These are phyloP conservation scores for Flaveria sonorensis DNA, from an alignment of 129 eudicot species.

Conservation along the genomic window DNA sequence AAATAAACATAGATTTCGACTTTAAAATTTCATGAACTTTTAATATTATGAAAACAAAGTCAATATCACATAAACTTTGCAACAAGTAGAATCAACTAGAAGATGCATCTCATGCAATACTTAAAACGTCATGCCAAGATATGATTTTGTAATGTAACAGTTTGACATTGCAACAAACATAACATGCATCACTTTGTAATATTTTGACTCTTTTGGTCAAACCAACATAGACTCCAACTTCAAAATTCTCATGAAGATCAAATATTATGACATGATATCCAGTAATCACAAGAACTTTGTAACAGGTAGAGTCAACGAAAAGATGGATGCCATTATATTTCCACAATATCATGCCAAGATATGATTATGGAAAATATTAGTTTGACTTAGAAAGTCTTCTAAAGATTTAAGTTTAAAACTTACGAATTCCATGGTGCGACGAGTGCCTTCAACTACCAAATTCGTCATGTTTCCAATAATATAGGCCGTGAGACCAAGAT, in stretches of 20 bases:
- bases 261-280: too few relatives aligned
- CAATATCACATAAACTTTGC: not conserved
- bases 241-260: too few relatives aligned
- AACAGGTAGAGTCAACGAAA: too few relatives aligned
- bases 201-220: too few relatives aligned
- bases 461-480: slow-evolving; percentile 97
- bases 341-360: not conserved
- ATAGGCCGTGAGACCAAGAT: slow-evolving; percentile 87
- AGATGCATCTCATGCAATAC: too few relatives aligned
- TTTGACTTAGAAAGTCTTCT: slow-evolving; percentile 1
- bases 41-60: not conserved
- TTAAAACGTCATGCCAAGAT: slow-evolving; percentile 13
- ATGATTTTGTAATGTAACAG: too few relatives aligned
- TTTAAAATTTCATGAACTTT: not conserved
- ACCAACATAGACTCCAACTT: too few relatives aligned
- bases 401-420: slow-evolving; percentile 10
- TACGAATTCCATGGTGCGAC: slow-evolving; percentile 97
- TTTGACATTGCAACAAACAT: too few relatives aligned
- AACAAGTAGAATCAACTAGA: not conserved
- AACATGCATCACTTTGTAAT: too few relatives aligned
- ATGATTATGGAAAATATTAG: not conserved
- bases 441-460: slow-evolving; percentile 92
- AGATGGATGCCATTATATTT: too few relatives aligned
- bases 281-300: too few relatives aligned
- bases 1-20: slow-evolving; percentile 6